phyloP scores from a whole-genome alignment of 345 rosid species.

The Populus tremula region DNA sequence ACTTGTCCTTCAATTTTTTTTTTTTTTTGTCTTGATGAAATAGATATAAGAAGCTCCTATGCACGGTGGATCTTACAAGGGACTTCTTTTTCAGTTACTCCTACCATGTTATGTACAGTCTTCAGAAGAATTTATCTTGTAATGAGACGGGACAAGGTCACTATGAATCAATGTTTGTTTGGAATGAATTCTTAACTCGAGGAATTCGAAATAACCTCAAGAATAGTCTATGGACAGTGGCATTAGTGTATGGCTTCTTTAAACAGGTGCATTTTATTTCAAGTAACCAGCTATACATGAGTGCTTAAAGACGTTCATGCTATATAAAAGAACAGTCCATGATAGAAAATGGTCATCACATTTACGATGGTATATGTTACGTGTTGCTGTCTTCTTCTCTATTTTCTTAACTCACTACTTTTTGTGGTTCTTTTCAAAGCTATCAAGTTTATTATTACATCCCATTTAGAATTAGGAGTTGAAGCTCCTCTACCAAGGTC shows the following conservation, averaged over 20 bases:
- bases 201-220: conserved; percentile 58
- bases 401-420: background rate
- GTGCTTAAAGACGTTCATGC: background rate
- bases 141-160: conserved; percentile 42
- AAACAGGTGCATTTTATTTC: conserved; percentile 59
- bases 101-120: conserved; percentile 74
- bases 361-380: background rate
- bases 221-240: conserved; percentile 85
- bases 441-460: background rate
- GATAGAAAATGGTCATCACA: background rate
- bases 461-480: background rate
- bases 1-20: conserved; percentile 21
- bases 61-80: conserved; percentile 87
- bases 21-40: conserved; percentile 32
- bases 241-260: conserved; percentile 89
- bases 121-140: conserved; percentile 66
- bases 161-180: conserved; percentile 84
- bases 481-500: background rate
- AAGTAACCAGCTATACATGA: background rate
- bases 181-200: conserved; percentile 90
- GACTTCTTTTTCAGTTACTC: conserved; percentile 99
- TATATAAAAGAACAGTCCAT: background rate
- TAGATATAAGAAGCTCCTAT: conserved; percentile 98
- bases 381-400: background rate
- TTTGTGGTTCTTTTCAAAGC: background rate